Evolutionary conservation across 345 rosid genomes (phyloP).

Genomic region (Eucalyptus pauciflora): DNA sequence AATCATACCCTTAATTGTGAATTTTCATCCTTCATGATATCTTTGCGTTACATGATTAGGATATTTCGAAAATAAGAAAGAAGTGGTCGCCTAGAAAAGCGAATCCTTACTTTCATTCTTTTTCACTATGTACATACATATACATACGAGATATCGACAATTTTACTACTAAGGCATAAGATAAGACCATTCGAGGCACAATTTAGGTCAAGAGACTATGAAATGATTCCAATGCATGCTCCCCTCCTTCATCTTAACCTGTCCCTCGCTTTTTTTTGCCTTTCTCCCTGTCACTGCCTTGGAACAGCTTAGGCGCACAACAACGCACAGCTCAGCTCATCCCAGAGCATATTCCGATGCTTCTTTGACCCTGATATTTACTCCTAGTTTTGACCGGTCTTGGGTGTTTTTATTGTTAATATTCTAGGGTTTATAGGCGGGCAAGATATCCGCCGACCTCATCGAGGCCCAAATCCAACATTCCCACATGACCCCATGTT

Average conservation of each 20-base stretch:
- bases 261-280: not conserved
- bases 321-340: not conserved
- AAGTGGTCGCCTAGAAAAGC: not conserved
- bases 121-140: not conserved
- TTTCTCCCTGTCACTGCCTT: not conserved
- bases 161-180: not conserved
- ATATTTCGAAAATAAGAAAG: not conserved
- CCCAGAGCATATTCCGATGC: not conserved
- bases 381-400: not conserved
- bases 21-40: not conserved
- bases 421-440: not conserved
- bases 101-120: not conserved
- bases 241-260: not conserved
- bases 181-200: not conserved
- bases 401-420: not conserved
- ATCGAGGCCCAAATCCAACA: not conserved
- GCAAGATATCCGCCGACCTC: not conserved
- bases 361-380: not conserved
- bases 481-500: constrained; percentile 39
- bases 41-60: not conserved
- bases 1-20: not conserved
- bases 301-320: not conserved
- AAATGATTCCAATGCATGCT: not conserved
- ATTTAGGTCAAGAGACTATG: not conserved
- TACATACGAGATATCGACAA: not conserved